Base-by-base conservation (phyloP, 2,329 filamentous ascomycete genomes). In the Fusarium oligoseptatum region DNA sequence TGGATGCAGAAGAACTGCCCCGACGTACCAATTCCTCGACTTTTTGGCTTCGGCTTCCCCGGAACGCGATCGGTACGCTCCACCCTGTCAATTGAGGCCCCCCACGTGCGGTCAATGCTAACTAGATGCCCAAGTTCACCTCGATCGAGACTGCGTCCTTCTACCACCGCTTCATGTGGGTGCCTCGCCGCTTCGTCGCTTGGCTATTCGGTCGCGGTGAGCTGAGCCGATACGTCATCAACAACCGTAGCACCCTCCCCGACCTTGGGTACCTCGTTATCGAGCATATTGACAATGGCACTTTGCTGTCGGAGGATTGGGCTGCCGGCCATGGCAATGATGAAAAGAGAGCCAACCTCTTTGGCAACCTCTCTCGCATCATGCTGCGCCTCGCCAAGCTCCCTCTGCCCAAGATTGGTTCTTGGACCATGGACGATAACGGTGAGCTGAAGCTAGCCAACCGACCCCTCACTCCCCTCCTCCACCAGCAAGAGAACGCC, bases 401-500 rank as follows among this genome's bases (percentile, higher is more conserved):
- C 11, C 77, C 76, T 8, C 77, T 76, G 56, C 76, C 79, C 3
- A 75, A 75, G 11, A 82, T 82, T 20, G 81, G 74, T 17, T 71
- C 79, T 8, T 80, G 77, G 58, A 68, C 68, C 78, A 9, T 80
- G 77, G 58, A 68, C 68, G 1, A 77, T 82, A 68, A 58, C 8
- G 80, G 80, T 43, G 80, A 76, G 15, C 70, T 83, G 11, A 72
- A 73, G 24, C 70, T 83, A 39, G 75, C 79, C 17, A 85, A 85
- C 73, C 82, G 82, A 4, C 83, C 83, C 32, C 75, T 84, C 22
- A 79, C 76, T 22, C 75, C 80, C 67, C 73, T 73, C 27, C 70
- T 84, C 27, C 78, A 82, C 52, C 45, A 76, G 68, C 37, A 83
- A 24, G 82, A 85, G 68, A 84, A 84, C 65, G 78, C 77, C 36